A percentile compares a stretch with the other conserved stretches of the same genome.
Conservation (phyloP, 2,329 filamentous ascomycete species). For the Verticillium dahliae region DNA sequence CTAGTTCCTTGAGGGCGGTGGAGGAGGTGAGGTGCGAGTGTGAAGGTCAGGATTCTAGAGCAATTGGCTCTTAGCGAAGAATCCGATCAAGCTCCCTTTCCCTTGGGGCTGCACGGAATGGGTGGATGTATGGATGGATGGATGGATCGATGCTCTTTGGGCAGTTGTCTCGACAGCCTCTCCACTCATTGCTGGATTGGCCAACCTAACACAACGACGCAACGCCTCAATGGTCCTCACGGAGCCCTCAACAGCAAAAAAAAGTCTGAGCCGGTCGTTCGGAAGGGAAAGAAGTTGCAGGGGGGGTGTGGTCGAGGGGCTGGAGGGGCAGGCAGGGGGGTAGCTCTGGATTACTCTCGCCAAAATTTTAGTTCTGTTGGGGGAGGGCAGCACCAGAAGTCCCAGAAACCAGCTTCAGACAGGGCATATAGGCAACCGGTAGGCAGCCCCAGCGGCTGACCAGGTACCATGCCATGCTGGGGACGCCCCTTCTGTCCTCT, state of each 20-base stretch:
- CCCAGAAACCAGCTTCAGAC: not conserved
- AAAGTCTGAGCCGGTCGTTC: constrained; percentile 2
- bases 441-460: not conserved
- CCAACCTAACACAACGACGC: not conserved
- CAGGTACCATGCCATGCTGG: not conserved
- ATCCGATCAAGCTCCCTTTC: not conserved
- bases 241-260: constrained; percentile 1
- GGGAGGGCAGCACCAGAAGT: constrained; percentile 12
- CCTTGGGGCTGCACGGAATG: not conserved
- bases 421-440: not conserved
- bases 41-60: not conserved
- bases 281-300: not conserved
- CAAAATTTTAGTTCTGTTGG: constrained; percentile 26
- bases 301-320: not conserved
- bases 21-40: not conserved
- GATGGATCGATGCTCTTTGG: not conserved
- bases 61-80: not conserved
- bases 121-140: not conserved
- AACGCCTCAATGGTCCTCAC: not conserved
- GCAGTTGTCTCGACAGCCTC: not conserved
- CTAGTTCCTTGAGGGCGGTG: not conserved
- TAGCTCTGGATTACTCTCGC: constrained; percentile 7
- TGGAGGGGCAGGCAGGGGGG: not conserved
- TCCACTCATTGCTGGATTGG: not conserved
- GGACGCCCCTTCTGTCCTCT: too few species aligned